Evolutionary conservation across 805 yeast genomes (phyloP).

Genomic region (Maudiozyma turicensis): DNA sequence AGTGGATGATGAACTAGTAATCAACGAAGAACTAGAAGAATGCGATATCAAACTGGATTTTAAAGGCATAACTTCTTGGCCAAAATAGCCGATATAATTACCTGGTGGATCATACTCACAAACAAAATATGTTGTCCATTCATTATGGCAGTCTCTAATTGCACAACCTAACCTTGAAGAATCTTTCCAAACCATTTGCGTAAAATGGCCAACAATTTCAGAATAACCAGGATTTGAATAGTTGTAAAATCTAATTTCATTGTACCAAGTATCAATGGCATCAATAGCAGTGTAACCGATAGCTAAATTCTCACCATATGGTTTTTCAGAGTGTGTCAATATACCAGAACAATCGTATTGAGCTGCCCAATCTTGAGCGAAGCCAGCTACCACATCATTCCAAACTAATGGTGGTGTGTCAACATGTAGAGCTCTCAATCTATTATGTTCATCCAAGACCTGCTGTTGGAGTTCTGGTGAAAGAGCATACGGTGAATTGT

Average conservation of each 20-base stretch:
- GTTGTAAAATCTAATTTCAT: constrained; percentile 48
- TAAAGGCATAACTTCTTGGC: constrained; percentile 21
- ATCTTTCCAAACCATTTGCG: constrained; percentile 63
- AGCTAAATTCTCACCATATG: constrained; percentile 70
- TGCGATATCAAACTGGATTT: neutral
- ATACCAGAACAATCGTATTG: constrained; percentile 45
- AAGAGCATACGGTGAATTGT: constrained; percentile 1
- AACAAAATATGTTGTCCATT: constrained; percentile 52
- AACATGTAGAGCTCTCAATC: constrained; percentile 31
- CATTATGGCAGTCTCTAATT: constrained; percentile 43
- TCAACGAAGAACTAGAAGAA: neutral
- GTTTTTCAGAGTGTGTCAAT: constrained; percentile 44
- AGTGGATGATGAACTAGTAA: neutral
- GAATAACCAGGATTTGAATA: constrained; percentile 40
- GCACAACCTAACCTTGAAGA: constrained; percentile 65
- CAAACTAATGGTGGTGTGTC: constrained; percentile 34
- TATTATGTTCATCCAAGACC: constrained; percentile 35
- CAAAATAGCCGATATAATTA: constrained; percentile 48
- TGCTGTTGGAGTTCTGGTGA: neutral
- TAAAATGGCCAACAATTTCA: constrained; percentile 52
- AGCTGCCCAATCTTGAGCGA: constrained; percentile 43
- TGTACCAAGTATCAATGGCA: constrained; percentile 65
- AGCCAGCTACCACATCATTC: constrained; percentile 36
- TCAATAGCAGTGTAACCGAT: constrained; percentile 39
- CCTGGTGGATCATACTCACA: constrained; percentile 75